phyloP scores from a whole-genome alignment of 371 early-diverging fungal species.

The Dinochytrium kinnereticum region DNA sequence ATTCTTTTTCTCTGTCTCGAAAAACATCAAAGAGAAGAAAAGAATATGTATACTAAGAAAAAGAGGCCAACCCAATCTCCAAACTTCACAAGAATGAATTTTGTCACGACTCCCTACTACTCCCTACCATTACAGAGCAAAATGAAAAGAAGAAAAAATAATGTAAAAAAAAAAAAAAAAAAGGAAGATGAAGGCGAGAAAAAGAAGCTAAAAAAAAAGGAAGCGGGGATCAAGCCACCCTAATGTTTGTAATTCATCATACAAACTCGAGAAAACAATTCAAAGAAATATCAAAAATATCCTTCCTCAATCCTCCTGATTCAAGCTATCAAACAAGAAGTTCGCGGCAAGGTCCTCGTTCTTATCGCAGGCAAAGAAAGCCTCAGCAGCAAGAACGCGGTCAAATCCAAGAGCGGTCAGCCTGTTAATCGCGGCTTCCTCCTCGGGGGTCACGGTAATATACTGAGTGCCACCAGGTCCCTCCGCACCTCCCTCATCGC shows the following conservation, averaged over 20 bases:
- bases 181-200: too few species aligned
- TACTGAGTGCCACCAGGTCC: slow-evolving; percentile 59
- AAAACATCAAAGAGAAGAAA: slow-evolving; percentile 1
- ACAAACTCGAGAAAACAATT: background rate
- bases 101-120: background rate
- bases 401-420: slow-evolving; percentile 90
- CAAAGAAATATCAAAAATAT: background rate
- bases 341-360: slow-evolving; percentile 97
- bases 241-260: too few species aligned
- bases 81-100: background rate
- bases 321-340: slow-evolving; percentile 80
- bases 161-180: background rate
- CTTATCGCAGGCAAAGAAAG: slow-evolving; percentile 96
- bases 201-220: too few species aligned
- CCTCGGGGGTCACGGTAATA: slow-evolving; percentile 87
- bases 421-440: slow-evolving; percentile 89
- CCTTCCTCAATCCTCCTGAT: slow-evolving; percentile 4
- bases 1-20: too few species aligned
- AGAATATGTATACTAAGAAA: too few species aligned
- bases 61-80: background rate
- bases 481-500: slow-evolving; percentile 54
- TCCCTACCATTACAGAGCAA: background rate
- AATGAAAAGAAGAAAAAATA: background rate
- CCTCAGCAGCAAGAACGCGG: slow-evolving; percentile 81
- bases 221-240: too few species aligned